Conservation (phyloP, 768 basidiomycete genomes). For the Filobasidium wieringae region DNA sequence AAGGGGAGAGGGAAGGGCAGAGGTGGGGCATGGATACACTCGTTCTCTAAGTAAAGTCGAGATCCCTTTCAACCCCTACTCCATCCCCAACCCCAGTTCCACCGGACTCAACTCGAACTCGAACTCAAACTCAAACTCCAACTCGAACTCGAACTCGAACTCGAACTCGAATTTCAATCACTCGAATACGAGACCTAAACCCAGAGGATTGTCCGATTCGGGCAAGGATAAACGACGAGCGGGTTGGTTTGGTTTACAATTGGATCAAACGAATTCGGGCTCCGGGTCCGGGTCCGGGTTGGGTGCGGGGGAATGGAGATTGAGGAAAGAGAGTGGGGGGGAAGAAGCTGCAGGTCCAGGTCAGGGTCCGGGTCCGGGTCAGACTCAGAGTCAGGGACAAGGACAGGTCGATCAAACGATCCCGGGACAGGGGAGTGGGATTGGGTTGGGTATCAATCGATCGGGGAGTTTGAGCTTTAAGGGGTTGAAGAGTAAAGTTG, state of each 20-base stretch:
- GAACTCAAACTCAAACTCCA: neutral
- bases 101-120: neutral
- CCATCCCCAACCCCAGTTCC: neutral
- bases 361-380: neutral
- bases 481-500: too few species aligned
- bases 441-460: neutral
- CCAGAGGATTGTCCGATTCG: neutral
- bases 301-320: neutral
- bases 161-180: neutral
- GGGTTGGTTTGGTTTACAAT: slow-evolving; percentile 3
- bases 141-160: neutral
- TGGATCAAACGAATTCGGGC: too few species aligned
- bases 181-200: neutral
- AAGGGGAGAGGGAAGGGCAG: neutral
- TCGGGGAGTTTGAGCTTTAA: neutral
- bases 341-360: neutral
- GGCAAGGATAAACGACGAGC: neutral
- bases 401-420: too few species aligned
- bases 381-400: neutral
- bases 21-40: neutral
- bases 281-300: too few species aligned
- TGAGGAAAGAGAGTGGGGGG: neutral
- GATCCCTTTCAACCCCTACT: neutral
- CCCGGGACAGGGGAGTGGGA: neutral
- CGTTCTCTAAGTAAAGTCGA: neutral